Percentiles rank a stretch among this genome's conserved stretches.
These are phyloP conservation scores for Macadamia tetraphylla DNA, from an alignment of 164 flowering plant genomes.

Conservation along the genomic window DNA sequence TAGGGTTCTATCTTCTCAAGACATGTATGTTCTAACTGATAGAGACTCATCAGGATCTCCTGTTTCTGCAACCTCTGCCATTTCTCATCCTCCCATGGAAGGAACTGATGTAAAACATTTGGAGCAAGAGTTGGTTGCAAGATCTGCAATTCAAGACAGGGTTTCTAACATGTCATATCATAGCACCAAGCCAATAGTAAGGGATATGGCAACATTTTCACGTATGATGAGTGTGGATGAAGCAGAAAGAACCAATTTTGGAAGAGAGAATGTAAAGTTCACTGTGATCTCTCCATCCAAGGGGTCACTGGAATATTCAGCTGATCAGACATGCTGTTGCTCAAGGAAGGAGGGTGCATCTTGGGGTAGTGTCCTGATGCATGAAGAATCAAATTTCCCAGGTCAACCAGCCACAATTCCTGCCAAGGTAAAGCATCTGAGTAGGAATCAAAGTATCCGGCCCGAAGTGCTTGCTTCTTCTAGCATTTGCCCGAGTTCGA, in stretches of 20 bases:
- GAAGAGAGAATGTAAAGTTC: slow-evolving; percentile 17
- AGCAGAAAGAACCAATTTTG: slow-evolving; percentile 20
- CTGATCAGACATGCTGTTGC: slow-evolving; percentile 53
- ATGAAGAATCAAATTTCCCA: slow-evolving; percentile 38
- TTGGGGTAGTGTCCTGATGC: slow-evolving; percentile 22
- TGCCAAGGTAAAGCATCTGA: slow-evolving; percentile 25
- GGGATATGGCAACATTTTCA: slow-evolving; percentile 13
- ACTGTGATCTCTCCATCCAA: slow-evolving; percentile 21
- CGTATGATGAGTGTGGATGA: slow-evolving; percentile 9
- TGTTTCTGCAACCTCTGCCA: slow-evolving; percentile 48
- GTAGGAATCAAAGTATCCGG: slow-evolving; percentile 14
- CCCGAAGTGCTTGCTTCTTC: slow-evolving; percentile 23
- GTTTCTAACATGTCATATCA: slow-evolving; percentile 19
- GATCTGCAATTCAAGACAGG: slow-evolving; percentile 20
- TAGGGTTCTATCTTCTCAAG: slow-evolving; percentile 40
- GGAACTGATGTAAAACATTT: slow-evolving; percentile 24
- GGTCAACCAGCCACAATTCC: slow-evolving; percentile 24
- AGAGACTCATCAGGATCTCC: slow-evolving; percentile 54
- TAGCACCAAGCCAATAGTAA: slow-evolving; percentile 13
- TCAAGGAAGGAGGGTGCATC: slow-evolving; percentile 41
- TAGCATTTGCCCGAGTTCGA: slow-evolving; percentile 16
- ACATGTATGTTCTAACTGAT: slow-evolving; percentile 34
- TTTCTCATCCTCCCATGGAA: slow-evolving; percentile 34
- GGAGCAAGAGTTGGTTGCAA: slow-evolving; percentile 15
- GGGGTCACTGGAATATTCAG: slow-evolving; percentile 23